A percentile compares a stretch with the other conserved stretches of the same genome.
phyloP scores from a whole-genome alignment of 805 yeast genomes.

The Kluyveromyces dobzhanskii region DNA sequence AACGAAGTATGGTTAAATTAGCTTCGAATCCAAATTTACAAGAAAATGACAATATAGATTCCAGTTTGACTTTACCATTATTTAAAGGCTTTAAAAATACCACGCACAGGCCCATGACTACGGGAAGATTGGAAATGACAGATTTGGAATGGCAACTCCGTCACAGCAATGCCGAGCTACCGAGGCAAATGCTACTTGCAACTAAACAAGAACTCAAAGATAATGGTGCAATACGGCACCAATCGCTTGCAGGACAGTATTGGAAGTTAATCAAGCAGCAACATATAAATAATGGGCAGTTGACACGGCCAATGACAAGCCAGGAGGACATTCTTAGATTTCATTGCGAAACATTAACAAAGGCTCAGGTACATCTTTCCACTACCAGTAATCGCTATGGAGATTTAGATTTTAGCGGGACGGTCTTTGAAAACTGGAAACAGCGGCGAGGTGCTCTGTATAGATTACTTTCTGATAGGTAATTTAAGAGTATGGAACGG shows the following conservation, averaged over 20 bases:
- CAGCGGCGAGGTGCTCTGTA: slow-evolving; percentile 1
- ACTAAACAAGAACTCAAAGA: background rate
- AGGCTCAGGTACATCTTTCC: slow-evolving; percentile 3
- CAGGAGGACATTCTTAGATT: slow-evolving; percentile 2
- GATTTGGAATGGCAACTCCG: slow-evolving; percentile 14
- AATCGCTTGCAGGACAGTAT: background rate
- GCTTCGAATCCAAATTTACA: background rate
- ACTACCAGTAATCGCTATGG: slow-evolving; percentile 29
- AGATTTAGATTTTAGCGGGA: slow-evolving; percentile 21
- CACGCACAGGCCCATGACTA: slow-evolving; percentile 3
- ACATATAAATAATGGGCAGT: slow-evolving; percentile 4
- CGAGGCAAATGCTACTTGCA: background rate
- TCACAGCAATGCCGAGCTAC: slow-evolving; percentile 5
- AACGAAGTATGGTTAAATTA: background rate
- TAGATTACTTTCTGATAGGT: slow-evolving; percentile 2
- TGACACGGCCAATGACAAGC: background rate
- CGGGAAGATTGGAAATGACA: slow-evolving; percentile 4
- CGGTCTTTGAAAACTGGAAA: slow-evolving; percentile 17
- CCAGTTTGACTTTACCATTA: slow-evolving; percentile 1
- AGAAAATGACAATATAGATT: slow-evolving; percentile 1
- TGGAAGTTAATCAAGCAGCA: slow-evolving; percentile 4
- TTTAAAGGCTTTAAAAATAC: slow-evolving; percentile 3
- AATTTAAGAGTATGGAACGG: background rate
- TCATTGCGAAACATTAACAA: slow-evolving; percentile 2
- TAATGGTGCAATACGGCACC: background rate